A percentile compares a stretch with the other conserved stretches of the same genome.
phyloP scores from a whole-genome alignment of 176 grass and related monocot species.

The Alopecurus myosuroides region DNA sequence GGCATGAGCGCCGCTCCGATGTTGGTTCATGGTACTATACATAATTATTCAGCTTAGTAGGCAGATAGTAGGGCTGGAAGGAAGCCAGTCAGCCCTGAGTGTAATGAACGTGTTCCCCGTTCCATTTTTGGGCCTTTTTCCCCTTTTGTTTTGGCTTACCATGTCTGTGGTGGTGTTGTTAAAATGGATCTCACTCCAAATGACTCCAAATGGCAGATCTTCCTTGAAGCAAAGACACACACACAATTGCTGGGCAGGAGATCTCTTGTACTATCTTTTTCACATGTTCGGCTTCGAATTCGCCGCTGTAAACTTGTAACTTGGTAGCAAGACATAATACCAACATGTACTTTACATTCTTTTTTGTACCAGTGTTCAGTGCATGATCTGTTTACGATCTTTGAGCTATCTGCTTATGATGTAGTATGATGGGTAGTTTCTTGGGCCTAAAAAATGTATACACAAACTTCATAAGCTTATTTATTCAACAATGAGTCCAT shows the following conservation, averaged over 20 bases:
- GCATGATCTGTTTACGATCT: background rate
- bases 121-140: conserved; percentile 39
- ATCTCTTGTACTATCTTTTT: conserved; percentile 19
- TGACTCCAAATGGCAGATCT: conserved; percentile 30
- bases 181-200: conserved; percentile 50
- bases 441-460: too few species aligned
- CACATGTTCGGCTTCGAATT: background rate
- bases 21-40: conserved; percentile 24
- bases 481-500: too few species aligned
- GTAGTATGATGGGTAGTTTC: background rate
- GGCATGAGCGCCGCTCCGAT: conserved; percentile 30
- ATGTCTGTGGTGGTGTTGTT: conserved; percentile 26
- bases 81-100: conserved; percentile 46
- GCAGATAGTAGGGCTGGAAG: conserved; percentile 51
- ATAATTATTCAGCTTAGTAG: conserved; percentile 39
- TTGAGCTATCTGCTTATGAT: background rate
- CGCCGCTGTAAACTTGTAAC: conserved; percentile 24
- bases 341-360: conserved; percentile 26
- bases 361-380: background rate
- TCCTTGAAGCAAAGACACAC: conserved; percentile 43
- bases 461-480: too few species aligned
- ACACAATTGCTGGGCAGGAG: conserved; percentile 1
- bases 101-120: conserved; percentile 37
- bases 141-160: conserved; percentile 8
- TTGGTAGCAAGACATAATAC: conserved; percentile 23